Evolutionary conservation across 83 land plant species (phyloP), one percentile per base, ranked within the genome.

Genomic region (Diphasiastrum complanatum): DNA sequence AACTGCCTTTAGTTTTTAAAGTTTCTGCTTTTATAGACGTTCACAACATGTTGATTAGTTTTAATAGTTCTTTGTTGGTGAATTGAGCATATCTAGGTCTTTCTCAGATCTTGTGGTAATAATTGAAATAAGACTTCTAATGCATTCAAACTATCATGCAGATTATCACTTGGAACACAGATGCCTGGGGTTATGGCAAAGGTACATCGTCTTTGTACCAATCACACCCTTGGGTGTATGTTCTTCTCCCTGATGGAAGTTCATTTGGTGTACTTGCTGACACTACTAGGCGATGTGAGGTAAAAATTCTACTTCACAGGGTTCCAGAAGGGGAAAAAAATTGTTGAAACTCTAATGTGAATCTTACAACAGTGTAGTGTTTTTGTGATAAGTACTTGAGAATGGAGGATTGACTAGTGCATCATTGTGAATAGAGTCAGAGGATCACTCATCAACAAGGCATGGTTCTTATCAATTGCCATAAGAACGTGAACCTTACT

Each of bases 111-210:
- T n/a, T n/a, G n/a, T n/a, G n/a, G n/a, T n/a, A n/a, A n/a, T n/a
- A n/a, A n/a, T n/a, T n/a, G n/a, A n/a, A n/a, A n/a, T 41, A 41
- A 41, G 18, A 0, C 1, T 41, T 18, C 12, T 14, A 41, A 41
- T 0, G 12, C 1, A 41, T 14, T 14, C n/a, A 18, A 41, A 14
- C 45, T 1, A 6, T 55, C 31, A 0, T 30, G 33, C 75, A 92
- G 98, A 71, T 88, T 30, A 88, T 85, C 60, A 76, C 96, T 6
- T 92, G 98, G 98, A 92, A 92, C 61, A 83, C 89, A 19, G 98
- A 89, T 78, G 83, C 98, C 0, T 89, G 91, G 91, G 98, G 96
- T 43, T 92, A 83, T 74, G 82, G 91, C 30, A 22, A 70, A 53
- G 82, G 79, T 61, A 85, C 88, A 2, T 81, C 98, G 22, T 83